Evolutionary conservation across 495 filamentous ascomycete species (phyloP).

Genomic region (Podospora conica): DNA sequence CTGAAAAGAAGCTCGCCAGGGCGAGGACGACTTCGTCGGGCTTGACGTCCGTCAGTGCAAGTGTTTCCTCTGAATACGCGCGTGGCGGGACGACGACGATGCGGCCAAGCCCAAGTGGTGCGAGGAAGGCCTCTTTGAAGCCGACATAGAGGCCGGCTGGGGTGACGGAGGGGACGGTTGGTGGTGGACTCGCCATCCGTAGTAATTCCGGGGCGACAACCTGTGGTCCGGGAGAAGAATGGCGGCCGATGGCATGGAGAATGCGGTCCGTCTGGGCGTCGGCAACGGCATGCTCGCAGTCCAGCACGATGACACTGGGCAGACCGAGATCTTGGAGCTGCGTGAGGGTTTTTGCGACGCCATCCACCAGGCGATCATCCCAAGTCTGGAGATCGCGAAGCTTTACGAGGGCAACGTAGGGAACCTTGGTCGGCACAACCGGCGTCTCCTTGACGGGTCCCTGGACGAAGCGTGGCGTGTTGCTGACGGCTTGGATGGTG

Average conservation of each 20-base stretch:
- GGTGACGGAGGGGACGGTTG: conserved; percentile 7
- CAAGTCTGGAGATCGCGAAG: conserved; percentile 65
- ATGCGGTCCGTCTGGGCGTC: conserved; percentile 68
- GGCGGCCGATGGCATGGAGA: conserved; percentile 61
- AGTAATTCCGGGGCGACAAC: conserved; percentile 60
- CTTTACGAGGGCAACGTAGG: conserved; percentile 85
- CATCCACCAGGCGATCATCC: conserved; percentile 59
- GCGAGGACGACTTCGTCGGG: conserved; percentile 66
- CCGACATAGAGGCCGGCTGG: conserved; percentile 33
- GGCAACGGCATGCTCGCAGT: conserved; percentile 42
- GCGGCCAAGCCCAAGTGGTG: conserved; percentile 64
- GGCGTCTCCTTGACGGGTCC: conserved; percentile 25
- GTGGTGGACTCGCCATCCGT: conserved; percentile 24
- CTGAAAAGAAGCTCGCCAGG: conserved; percentile 66
- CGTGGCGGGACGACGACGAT: conserved; percentile 72
- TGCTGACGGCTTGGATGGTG: conserved; percentile 32
- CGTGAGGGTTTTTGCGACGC: conserved; percentile 74
- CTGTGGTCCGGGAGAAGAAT: conserved; percentile 59
- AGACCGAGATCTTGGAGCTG: conserved; percentile 79
- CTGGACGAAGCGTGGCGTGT: conserved; percentile 33
- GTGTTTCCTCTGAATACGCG: conserved; percentile 57
- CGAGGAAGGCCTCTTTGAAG: conserved; percentile 53
- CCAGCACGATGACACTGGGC: conserved; percentile 73
- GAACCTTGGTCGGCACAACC: conserved; percentile 36
- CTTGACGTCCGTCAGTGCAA: conserved; percentile 47